phyloP scores from a whole-genome alignment of 2,329 filamentous ascomycete genomes.

The Hymenoscyphus repandus region DNA sequence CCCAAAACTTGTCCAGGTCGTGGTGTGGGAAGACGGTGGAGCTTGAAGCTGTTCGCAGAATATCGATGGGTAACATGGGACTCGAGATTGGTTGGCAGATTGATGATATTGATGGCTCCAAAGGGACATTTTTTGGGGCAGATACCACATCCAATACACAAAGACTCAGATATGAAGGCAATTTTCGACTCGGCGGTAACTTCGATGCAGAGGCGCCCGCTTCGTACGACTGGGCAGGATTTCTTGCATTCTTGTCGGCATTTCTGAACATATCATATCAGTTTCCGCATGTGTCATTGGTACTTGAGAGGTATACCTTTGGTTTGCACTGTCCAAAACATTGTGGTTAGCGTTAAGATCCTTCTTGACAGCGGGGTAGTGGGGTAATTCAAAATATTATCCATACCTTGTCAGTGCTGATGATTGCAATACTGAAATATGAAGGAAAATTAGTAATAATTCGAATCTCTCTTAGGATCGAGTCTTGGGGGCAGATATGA shows the following conservation, averaged over 20 bases:
- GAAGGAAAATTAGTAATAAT: conserved; percentile 7
- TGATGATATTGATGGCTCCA: conserved; percentile 99
- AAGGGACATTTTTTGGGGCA: conserved; percentile 99
- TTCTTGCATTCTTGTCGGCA: conserved; percentile 99
- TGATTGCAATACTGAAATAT: conserved; percentile 81
- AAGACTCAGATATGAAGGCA: conserved; percentile 93
- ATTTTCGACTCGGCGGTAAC: conserved; percentile 84
- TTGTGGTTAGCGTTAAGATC: conserved; percentile 35
- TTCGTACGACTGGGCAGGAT: conserved; percentile 93
- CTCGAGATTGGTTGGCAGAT: conserved; percentile 98
- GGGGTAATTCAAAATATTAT: conserved; percentile 36
- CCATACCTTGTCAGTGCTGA: conserved; percentile 92
- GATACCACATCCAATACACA: conserved; percentile 98
- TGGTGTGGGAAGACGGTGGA: conserved; percentile 93
- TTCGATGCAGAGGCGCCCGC: conserved; percentile 96
- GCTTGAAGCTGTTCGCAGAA: conserved; percentile 99
- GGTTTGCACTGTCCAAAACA: conserved; percentile 67
- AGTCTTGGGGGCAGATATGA: not conserved
- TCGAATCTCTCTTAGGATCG: not conserved
- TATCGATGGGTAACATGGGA: conserved; percentile 97
- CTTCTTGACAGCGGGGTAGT: conserved; percentile 29
- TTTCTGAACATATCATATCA: conserved; percentile 57
- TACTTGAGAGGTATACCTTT: conserved; percentile 51
- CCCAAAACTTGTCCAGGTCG: conserved; percentile 92
- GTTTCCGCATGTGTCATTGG: conserved; percentile 11